Percentiles rank a stretch among this genome's conserved stretches.
phyloP scores from a whole-genome alignment of 2,329 filamentous ascomycete species.

The Pseudogymnoascus sp. region DNA sequence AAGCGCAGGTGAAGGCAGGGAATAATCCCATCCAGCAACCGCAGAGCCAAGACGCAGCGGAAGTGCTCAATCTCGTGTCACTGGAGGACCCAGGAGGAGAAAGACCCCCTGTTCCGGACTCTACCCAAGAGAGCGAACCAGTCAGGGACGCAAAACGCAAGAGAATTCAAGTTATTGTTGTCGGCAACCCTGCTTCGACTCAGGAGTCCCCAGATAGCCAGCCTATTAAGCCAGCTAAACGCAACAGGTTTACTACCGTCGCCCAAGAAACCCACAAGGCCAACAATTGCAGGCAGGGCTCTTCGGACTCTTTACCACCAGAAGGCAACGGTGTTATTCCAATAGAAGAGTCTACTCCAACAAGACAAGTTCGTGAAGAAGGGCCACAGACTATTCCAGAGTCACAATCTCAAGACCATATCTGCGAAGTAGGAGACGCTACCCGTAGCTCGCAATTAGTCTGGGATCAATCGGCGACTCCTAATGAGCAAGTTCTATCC shows the following conservation, averaged over 20 bases:
- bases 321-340: conserved; percentile 13
- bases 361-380: neutral
- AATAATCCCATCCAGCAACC: neutral
- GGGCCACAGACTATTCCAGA: neutral
- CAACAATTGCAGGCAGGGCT: conserved; percentile 24
- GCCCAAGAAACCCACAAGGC: neutral
- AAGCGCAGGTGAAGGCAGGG: neutral
- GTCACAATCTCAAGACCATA: neutral
- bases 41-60: neutral
- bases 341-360: conserved; percentile 16
- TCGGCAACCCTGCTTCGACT: neutral
- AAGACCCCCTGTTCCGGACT: neutral
- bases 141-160: conserved; percentile 20
- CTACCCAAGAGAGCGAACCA: conserved; percentile 19
- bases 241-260: conserved; percentile 15
- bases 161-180: neutral
- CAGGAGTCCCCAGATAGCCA: neutral
- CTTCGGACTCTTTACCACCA: conserved; percentile 23
- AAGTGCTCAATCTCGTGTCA: neutral
- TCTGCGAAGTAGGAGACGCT: neutral
- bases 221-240: conserved; percentile 15
- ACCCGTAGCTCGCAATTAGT: neutral
- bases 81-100: neutral
- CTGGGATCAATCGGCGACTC: neutral
- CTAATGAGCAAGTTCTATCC: conserved; percentile 9